phyloP scores from a whole-genome alignment of 805 yeast genomes.

The Myxozyma nipponensis region DNA sequence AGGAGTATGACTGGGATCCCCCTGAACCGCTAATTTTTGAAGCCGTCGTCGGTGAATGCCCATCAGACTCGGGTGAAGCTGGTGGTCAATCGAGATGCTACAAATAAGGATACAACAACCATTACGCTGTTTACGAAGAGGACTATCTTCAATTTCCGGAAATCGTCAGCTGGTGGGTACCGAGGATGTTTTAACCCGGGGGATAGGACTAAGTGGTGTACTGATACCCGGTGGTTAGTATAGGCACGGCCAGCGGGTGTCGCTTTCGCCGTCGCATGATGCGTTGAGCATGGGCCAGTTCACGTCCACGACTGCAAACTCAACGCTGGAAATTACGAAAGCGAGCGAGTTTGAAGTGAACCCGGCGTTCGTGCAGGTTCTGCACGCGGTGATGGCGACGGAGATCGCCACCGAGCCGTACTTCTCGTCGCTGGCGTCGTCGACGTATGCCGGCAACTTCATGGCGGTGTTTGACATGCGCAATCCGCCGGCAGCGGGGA shows the following conservation, averaged over 20 bases:
- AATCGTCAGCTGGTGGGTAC: no score
- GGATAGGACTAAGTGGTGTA: no score
- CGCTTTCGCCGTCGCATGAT: constrained; percentile 12
- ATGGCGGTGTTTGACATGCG: constrained; percentile 73
- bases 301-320: not conserved
- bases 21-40: no score
- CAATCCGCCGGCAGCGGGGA: constrained; percentile 57
- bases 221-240: no score
- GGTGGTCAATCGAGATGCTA: no score
- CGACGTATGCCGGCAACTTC: constrained; percentile 40
- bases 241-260: not conserved
- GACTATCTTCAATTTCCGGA: no score
- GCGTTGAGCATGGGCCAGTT: constrained; percentile 14
- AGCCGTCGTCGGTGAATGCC: no score
- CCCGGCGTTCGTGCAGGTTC: constrained; percentile 11
- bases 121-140: no score
- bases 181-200: no score
- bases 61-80: no score
- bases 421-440: constrained; percentile 34
- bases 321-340: not conserved
- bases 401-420: constrained; percentile 34
- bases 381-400: constrained; percentile 25
- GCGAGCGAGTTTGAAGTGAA: constrained; percentile 12
- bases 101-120: no score
- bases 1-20: no score